phyloP scores from a whole-genome alignment of 129 eudicot species.

The Helichrysum umbraculigerum region DNA sequence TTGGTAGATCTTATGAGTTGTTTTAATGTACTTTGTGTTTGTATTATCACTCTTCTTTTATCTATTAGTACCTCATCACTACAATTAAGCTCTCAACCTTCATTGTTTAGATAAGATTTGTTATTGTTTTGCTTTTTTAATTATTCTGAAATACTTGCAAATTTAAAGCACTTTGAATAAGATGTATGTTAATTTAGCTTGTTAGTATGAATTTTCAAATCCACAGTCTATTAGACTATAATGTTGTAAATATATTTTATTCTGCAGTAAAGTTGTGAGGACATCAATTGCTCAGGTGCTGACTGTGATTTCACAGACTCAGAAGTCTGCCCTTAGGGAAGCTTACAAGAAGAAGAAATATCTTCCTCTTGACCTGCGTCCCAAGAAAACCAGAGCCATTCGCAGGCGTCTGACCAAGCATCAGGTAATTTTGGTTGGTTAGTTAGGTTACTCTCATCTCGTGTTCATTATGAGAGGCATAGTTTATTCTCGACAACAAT shows the following conservation, averaged over 20 bases:
- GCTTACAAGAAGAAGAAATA: constrained; percentile 73
- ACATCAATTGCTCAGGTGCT: constrained; percentile 75
- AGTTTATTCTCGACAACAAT: no score
- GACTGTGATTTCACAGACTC: constrained; percentile 76
- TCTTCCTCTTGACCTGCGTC: constrained; percentile 67
- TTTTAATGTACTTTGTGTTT: no score
- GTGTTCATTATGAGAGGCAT: no score
- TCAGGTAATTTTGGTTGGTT: constrained; percentile 42
- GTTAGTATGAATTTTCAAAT: not conserved
- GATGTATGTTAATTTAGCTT: not conserved
- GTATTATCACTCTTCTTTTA: no score
- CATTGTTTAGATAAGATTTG: not conserved
- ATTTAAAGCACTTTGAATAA: not conserved
- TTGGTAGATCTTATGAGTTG: no score
- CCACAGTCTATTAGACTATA: not conserved
- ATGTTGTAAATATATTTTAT: not conserved
- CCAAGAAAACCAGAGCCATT: constrained; percentile 71
- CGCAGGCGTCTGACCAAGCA: constrained; percentile 61
- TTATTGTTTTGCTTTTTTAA: not conserved
- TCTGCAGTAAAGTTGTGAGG: constrained; percentile 63
- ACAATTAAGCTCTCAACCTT: not conserved
- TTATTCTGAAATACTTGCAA: not conserved
- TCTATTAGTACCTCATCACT: no score
- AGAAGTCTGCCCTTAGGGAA: constrained; percentile 62
- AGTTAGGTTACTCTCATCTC: not conserved